phyloP scores from a whole-genome alignment of 345 rosid species.

The Hypericum androsaemum region DNA sequence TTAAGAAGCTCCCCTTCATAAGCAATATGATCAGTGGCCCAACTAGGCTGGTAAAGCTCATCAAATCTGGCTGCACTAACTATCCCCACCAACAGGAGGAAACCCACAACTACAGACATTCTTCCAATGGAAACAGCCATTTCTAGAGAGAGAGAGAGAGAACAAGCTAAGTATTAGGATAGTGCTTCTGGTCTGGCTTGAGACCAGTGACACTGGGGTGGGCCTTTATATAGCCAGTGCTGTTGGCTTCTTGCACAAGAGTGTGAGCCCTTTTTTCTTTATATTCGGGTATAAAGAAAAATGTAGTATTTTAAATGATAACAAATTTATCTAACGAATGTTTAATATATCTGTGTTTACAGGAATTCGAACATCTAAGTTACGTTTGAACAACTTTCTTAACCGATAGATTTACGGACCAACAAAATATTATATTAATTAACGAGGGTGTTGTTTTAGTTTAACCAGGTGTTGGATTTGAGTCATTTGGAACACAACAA shows the following conservation, averaged over 20 bases:
- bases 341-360: too few species aligned
- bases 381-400: too few species aligned
- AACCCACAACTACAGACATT: not conserved
- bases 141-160: conserved; percentile 1
- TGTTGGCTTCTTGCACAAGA: not conserved
- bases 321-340: too few species aligned
- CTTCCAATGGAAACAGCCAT: conserved; percentile 1
- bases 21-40: conserved; percentile 76
- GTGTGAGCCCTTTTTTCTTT: too few species aligned
- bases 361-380: too few species aligned
- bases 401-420: too few species aligned
- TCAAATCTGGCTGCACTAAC: conserved; percentile 35
- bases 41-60: conserved; percentile 66
- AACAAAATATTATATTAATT: too few species aligned
- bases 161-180: not conserved
- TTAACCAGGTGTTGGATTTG: too few species aligned
- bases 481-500: too few species aligned
- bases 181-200: not conserved
- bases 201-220: not conserved
- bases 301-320: too few species aligned
- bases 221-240: not conserved
- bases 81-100: not conserved
- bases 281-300: too few species aligned
- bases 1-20: conserved; percentile 74
- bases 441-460: too few species aligned